A percentile compares a stretch with the other conserved stretches of the same genome.
Evolutionary conservation across 768 basidiomycete species (phyloP).

Genomic region (Boletus rufocinnamomeus): DNA sequence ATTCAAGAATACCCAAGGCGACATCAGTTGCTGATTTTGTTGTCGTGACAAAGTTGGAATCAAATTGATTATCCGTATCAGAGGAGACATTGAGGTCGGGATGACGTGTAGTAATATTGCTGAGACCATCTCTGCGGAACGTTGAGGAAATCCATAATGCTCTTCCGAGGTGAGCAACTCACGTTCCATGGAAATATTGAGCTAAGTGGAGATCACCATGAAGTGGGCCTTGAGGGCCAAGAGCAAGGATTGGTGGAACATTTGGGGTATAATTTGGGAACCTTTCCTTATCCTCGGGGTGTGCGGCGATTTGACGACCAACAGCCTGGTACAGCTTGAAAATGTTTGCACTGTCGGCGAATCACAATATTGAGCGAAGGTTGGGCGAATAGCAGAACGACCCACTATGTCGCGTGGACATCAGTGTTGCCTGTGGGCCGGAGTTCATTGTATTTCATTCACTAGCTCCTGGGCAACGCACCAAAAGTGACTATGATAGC

Average conservation of each 20-base stretch:
- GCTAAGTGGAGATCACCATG: conserved; percentile 74
- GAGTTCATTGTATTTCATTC: not conserved
- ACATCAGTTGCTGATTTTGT: conserved; percentile 53
- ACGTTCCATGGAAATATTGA: conserved; percentile 85
- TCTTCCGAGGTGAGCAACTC: conserved; percentile 14
- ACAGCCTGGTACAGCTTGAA: conserved; percentile 75
- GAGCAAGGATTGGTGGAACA: conserved; percentile 60
- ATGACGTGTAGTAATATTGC: conserved; percentile 59
- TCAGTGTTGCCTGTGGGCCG: conserved; percentile 67
- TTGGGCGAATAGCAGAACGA: conserved; percentile 1
- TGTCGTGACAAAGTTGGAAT: conserved; percentile 50
- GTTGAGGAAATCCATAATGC: conserved; percentile 4
- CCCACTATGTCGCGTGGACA: conserved; percentile 57
- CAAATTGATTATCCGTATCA: conserved; percentile 19
- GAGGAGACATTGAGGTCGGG: conserved; percentile 54
- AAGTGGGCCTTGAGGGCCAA: conserved; percentile 67
- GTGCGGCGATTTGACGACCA: conserved; percentile 52
- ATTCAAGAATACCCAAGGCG: conserved; percentile 54
- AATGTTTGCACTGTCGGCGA: conserved; percentile 58
- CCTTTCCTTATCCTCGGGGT: conserved; percentile 53
- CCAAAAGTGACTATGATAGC: conserved; percentile 79
- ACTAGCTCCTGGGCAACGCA: conserved; percentile 33
- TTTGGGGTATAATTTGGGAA: conserved; percentile 62
- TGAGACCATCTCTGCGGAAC: conserved; percentile 63
- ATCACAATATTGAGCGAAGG: conserved; percentile 1